Percentiles rank a stretch among this genome's conserved stretches.
Conservation (phyloP, 2,329 filamentous ascomycete genomes). For the Scedosporium aurantiacum region DNA sequence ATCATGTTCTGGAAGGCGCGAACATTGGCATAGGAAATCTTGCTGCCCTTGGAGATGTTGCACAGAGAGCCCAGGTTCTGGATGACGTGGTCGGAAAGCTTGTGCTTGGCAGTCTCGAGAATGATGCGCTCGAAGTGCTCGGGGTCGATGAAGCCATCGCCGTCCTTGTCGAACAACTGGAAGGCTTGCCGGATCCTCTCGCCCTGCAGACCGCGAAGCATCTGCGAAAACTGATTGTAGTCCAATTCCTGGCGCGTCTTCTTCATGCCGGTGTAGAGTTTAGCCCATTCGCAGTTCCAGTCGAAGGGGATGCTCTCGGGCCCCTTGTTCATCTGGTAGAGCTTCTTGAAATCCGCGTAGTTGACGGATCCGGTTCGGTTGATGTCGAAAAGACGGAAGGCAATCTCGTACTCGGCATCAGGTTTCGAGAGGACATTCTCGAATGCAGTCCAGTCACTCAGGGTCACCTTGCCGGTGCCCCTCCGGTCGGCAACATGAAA, state of each 20-base stretch:
- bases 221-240: slow-evolving; percentile 94
- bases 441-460: slow-evolving; percentile 86
- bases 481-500: slow-evolving; percentile 83
- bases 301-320: slow-evolving; percentile 80
- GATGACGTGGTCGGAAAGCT: slow-evolving; percentile 91
- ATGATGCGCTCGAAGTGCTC: slow-evolving; percentile 97
- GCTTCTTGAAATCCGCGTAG: slow-evolving; percentile 74
- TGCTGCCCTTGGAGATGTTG: slow-evolving; percentile 84
- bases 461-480: slow-evolving; percentile 58
- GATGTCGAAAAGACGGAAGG: slow-evolving; percentile 90
- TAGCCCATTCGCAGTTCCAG: slow-evolving; percentile 95
- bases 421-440: slow-evolving; percentile 89
- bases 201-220: slow-evolving; percentile 90
- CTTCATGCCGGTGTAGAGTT: slow-evolving; percentile 82
- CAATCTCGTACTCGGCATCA: slow-evolving; percentile 97
- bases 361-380: slow-evolving; percentile 76
- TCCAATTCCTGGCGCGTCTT: slow-evolving; percentile 84
- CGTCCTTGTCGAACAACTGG: slow-evolving; percentile 79
- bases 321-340: slow-evolving; percentile 86
- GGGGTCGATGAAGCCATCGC: slow-evolving; percentile 89
- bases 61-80: slow-evolving; percentile 85
- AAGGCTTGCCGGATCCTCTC: slow-evolving; percentile 95
- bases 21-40: slow-evolving; percentile 96
- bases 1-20: slow-evolving; percentile 98
- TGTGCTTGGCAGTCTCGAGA: slow-evolving; percentile 81